Conservation (phyloP, 2,329 filamentous ascomycete genomes). For the Scopulariopsis brevicaulis region DNA sequence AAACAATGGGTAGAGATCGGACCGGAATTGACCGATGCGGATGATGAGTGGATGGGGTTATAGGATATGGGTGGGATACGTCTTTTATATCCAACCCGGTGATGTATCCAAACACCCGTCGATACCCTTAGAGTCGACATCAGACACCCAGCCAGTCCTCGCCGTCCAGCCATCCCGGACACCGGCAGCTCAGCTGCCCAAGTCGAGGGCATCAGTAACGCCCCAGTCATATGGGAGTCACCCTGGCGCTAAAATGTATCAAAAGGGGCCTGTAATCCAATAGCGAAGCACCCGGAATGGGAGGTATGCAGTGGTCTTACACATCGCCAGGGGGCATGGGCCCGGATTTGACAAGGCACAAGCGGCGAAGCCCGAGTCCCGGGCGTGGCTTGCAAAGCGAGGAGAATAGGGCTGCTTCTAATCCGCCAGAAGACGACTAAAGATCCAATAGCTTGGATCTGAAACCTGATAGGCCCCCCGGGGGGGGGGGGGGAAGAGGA, state of each 20-base stretch:
- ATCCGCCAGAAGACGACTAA: background rate
- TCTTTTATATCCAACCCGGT: background rate
- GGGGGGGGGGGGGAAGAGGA: no score
- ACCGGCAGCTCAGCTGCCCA: background rate
- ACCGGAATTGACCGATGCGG: background rate
- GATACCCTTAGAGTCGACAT: background rate
- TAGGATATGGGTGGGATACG: background rate
- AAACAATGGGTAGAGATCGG: conserved; percentile 9
- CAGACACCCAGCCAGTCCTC: background rate
- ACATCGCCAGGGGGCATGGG: background rate
- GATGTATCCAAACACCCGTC: background rate
- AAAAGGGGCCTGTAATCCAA: background rate
- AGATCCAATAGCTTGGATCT: background rate
- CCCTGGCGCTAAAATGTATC: background rate
- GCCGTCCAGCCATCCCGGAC: background rate
- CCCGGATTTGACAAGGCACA: background rate
- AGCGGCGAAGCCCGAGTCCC: background rate
- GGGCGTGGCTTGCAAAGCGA: background rate
- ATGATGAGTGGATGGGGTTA: background rate
- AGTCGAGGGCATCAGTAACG: background rate
- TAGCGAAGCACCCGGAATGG: background rate
- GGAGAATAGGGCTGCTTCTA: background rate
- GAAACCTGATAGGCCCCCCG: no score
- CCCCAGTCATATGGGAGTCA: background rate
- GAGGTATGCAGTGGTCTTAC: background rate